Percentiles rank a stretch among this genome's conserved stretches.
Evolutionary conservation across 352 stramenopile species (phyloP).

Genomic region (Pythium biforme): DNA sequence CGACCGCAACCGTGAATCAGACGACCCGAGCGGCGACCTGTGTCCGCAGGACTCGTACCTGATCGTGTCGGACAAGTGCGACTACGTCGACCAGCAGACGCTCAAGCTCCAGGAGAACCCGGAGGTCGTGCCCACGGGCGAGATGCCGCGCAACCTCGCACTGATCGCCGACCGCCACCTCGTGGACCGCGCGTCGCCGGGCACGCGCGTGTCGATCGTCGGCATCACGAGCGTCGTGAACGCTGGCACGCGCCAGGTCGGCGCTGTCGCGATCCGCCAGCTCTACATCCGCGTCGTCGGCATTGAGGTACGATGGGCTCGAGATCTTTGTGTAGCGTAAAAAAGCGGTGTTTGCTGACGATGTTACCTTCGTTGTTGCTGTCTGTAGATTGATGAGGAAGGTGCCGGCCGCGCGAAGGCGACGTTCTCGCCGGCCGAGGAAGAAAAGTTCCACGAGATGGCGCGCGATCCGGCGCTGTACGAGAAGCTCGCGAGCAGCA

Average conservation of each 20-base stretch:
- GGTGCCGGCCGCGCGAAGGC: constrained; percentile 85
- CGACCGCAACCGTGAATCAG: constrained; percentile 68
- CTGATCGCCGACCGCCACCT: constrained; percentile 95
- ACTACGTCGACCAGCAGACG: constrained; percentile 98
- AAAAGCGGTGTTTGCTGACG: too few species aligned
- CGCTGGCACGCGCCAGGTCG: constrained; percentile 63
- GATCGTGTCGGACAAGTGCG: constrained; percentile 92
- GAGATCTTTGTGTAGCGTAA: neutral
- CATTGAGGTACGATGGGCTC: constrained; percentile 67
- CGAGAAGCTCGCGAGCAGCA: constrained; percentile 87
- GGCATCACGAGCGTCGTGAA: constrained; percentile 96
- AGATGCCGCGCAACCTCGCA: constrained; percentile 97
- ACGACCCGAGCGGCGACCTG: constrained; percentile 44
- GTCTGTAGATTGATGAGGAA: constrained; percentile 83
- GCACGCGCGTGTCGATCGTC: constrained; percentile 95
- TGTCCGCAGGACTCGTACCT: constrained; percentile 92
- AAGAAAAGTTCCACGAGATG: constrained; percentile 97
- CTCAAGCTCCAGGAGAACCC: constrained; percentile 96
- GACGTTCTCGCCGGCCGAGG: constrained; percentile 96
- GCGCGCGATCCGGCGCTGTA: constrained; percentile 91
- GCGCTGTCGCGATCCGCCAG: constrained; percentile 87
- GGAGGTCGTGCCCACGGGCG: constrained; percentile 97
- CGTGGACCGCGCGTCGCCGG: constrained; percentile 94
- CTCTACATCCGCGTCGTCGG: constrained; percentile 96
- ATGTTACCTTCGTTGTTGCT: neutral